Base-by-base conservation (phyloP, 2,329 filamentous ascomycete species). In the Diplodia scrobiculata region DNA sequence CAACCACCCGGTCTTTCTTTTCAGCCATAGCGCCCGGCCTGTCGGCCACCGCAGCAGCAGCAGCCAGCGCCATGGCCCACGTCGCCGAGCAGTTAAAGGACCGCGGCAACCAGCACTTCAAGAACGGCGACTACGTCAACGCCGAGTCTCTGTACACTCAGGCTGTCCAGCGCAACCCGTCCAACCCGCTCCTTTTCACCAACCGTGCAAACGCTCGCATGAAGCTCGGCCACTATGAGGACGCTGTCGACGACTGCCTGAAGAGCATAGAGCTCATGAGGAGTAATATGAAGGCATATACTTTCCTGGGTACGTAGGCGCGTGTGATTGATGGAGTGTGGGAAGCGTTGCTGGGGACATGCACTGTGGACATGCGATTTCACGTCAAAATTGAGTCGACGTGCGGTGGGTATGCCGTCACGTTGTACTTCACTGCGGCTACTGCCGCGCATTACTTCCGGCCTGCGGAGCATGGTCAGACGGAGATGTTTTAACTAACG, bases 141-240 rank as follows among this genome's bases (percentile, higher is more conserved):
- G 91, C 91, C 45, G 89, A 92, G 69, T 82, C 82, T 21, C 79
- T 88, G 67, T 94, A 94, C 77, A 89, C 89, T 4, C 86, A 90
- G 76, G 91, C 91, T 80, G 92, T 97, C 71, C 87, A 90, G 72
- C 87, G 88, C 74, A 91, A 96, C 77, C 84, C 90, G 3, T 84
- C 82, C 65, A 95, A 96, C 74, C 86, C 90, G 1, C 83, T 89
- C 34, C 84, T 97, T 60, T 97, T 92, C 79, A 94, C 92, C 47
- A 98, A 97, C 79, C 91, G 93, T 64, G 91, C 92, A 62, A 90
- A 97, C 79, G 88, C 90, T 3, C 87, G 92, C 48, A 82, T 95
- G 67, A 91, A 90, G 78, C 84, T 96, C 25, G 80, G 84, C 68
- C 82, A 87, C 71, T 96, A 89, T 86, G 84, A 91, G 34, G 87